These are phyloP conservation scores for Aspergillus sp. DNA, from an alignment of 2,329 filamentous ascomycete genomes.

Conservation along the genomic window DNA sequence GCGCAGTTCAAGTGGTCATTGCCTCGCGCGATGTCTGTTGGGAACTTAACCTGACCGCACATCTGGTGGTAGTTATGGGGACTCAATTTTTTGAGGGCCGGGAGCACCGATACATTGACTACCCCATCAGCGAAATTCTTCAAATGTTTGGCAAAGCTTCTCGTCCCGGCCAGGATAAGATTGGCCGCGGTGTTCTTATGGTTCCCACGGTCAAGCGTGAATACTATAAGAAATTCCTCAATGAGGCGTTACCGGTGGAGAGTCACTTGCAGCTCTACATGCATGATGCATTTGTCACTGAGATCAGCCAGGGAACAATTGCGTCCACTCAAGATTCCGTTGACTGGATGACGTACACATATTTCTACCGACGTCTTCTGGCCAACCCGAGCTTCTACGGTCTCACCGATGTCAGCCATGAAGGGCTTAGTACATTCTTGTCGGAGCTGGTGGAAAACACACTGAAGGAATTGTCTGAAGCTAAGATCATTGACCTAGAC, in stretches of 20 bases:
- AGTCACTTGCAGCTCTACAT: slow-evolving; percentile 89
- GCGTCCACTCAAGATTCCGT: slow-evolving; percentile 94
- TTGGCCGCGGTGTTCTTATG: slow-evolving; percentile 92
- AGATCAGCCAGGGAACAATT: slow-evolving; percentile 95
- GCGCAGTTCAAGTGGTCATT: slow-evolving; percentile 82
- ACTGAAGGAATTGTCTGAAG: slow-evolving; percentile 83
- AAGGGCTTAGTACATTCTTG: slow-evolving; percentile 88
- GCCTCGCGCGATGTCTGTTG: slow-evolving; percentile 89
- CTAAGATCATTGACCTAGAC: slow-evolving; percentile 93
- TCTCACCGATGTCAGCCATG: slow-evolving; percentile 81
- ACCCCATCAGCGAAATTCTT: slow-evolving; percentile 86
- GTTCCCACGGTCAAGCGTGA: slow-evolving; percentile 90
- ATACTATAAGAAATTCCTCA: slow-evolving; percentile 98
- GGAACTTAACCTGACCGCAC: slow-evolving; percentile 85
- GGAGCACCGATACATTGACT: slow-evolving; percentile 96
- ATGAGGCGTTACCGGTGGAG: slow-evolving; percentile 92
- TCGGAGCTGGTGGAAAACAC: slow-evolving; percentile 94
- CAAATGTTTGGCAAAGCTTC: slow-evolving; percentile 98
- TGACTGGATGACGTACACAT: slow-evolving; percentile 97
- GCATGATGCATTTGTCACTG: slow-evolving; percentile 93
- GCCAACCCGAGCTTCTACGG: slow-evolving; percentile 98
- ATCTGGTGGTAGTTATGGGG: slow-evolving; percentile 93
- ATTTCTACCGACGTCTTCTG: slow-evolving; percentile 91
- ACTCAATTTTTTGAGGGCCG: slow-evolving; percentile 97
- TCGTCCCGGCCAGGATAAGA: slow-evolving; percentile 73